Evolutionary conservation across 1,139 yeast species (phyloP).

Genomic region (Saccharomyces hybrid): DNA sequence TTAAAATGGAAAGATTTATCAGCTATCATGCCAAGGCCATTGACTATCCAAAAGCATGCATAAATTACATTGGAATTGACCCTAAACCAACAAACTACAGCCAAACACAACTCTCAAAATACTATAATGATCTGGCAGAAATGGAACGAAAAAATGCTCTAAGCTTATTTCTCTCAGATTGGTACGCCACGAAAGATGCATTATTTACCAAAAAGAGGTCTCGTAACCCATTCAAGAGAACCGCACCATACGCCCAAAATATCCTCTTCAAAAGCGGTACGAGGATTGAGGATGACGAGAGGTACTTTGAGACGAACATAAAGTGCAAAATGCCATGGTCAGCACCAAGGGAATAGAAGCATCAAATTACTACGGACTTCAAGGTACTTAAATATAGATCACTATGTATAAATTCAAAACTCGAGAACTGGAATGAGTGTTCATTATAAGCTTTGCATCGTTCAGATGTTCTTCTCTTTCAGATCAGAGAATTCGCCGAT

Average conservation of each 20-base stretch:
- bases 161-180: slow-evolving; percentile 48
- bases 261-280: slow-evolving; percentile 18
- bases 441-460: background rate
- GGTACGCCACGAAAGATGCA: slow-evolving; percentile 46
- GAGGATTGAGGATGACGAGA: slow-evolving; percentile 12
- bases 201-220: slow-evolving; percentile 20
- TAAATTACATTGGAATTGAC: slow-evolving; percentile 51
- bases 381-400: background rate
- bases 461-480: background rate
- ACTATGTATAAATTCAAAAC: background rate
- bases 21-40: slow-evolving; percentile 43
- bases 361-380: background rate
- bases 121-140: slow-evolving; percentile 37
- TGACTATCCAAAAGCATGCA: slow-evolving; percentile 17
- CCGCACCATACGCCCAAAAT: slow-evolving; percentile 37
- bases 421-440: too few relatives aligned
- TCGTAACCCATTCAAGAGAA: slow-evolving; percentile 56
- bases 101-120: slow-evolving; percentile 18
- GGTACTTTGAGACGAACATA: slow-evolving; percentile 15
- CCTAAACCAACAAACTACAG: slow-evolving; percentile 41
- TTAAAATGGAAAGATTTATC: slow-evolving; percentile 55
- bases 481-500: background rate
- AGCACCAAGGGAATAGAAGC: background rate
- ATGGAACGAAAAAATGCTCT: slow-evolving; percentile 53
- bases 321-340: slow-evolving; percentile 30